phyloP scores from a whole-genome alignment of 2,329 filamentous ascomycete species.

The Epichloe aotearoae region DNA sequence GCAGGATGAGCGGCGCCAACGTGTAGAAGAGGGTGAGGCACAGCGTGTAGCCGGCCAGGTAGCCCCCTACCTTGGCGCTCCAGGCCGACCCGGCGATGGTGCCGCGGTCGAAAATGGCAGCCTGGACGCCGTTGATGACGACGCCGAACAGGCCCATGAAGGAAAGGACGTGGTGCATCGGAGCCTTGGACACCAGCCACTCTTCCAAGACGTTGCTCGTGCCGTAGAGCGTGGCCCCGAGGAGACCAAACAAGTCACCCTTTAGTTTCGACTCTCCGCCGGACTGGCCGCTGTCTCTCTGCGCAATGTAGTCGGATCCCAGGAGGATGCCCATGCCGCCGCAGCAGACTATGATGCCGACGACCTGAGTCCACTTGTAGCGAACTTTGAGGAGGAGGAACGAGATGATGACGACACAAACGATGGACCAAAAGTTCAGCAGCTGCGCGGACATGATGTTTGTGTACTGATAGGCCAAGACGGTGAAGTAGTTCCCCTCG shows the following conservation, averaged over 20 bases:
- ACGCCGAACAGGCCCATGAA: constrained; percentile 82
- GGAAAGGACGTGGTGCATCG: constrained; percentile 84
- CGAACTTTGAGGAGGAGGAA: constrained; percentile 74
- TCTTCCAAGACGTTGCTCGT: constrained; percentile 86
- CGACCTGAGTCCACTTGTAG: constrained; percentile 75
- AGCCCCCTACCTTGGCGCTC: constrained; percentile 48
- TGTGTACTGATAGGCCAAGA: constrained; percentile 84
- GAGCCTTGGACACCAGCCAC: constrained; percentile 76
- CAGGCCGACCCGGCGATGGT: constrained; percentile 8
- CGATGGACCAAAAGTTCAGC: constrained; percentile 98
- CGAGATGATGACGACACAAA: constrained; percentile 76
- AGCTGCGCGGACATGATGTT: constrained; percentile 87
- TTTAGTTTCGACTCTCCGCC: constrained; percentile 58
- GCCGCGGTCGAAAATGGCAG: constrained; percentile 76
- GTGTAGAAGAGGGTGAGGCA: constrained; percentile 77
- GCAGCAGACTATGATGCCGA: constrained; percentile 80
- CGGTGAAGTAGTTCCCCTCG: constrained; percentile 95
- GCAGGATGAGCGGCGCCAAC: constrained; percentile 73
- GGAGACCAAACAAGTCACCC: constrained; percentile 81
- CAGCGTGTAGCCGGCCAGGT: constrained; percentile 81
- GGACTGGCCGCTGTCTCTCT: constrained; percentile 54
- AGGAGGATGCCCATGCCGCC: constrained; percentile 82
- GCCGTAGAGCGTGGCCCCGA: constrained; percentile 85
- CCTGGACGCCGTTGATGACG: constrained; percentile 82
- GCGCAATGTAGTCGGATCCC: constrained; percentile 68